A percentile compares a stretch with the other conserved stretches of the same genome.
These are phyloP conservation scores for Candida pseudofarinosa DNA, from an alignment of 805 yeast genomes.

Conservation along the genomic window DNA sequence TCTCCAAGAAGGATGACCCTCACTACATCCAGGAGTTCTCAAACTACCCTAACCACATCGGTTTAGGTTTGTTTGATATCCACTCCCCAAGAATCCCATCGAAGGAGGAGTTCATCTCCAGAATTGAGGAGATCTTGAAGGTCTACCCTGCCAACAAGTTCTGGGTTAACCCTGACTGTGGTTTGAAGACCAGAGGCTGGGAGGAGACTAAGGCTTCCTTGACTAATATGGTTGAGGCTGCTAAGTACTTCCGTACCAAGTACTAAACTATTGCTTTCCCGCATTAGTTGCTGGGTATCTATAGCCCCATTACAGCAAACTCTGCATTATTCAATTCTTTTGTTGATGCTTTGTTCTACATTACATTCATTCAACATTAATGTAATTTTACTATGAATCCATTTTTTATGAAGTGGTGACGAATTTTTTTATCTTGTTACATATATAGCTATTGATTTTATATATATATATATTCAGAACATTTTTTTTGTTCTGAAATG, in stretches of 20 bases:
- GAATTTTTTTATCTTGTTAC: conserved; percentile 11
- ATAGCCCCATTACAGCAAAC: conserved; percentile 7
- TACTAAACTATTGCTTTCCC: conserved; percentile 17
- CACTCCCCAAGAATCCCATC: conserved; percentile 99
- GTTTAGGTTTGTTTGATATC: conserved; percentile 97
- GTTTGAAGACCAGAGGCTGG: conserved; percentile 99
- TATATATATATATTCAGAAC: conserved; percentile 3
- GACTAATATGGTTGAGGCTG: conserved; percentile 99
- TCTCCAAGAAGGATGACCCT: conserved; percentile 99
- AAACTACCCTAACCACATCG: conserved; percentile 98
- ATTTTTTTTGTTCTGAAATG: conserved; percentile 13
- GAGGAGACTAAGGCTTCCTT: conserved; percentile 92
- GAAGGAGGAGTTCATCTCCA: conserved; percentile 89
- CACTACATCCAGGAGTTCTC: conserved; percentile 97
- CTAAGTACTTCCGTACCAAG: conserved; percentile 74
- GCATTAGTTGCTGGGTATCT: conserved; percentile 1
- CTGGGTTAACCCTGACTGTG: conserved; percentile 99
- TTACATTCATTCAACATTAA: conserved; percentile 50
- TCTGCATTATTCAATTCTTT: conserved; percentile 41
- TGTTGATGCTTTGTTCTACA: conserved; percentile 36
- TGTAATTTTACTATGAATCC: conserved; percentile 30
- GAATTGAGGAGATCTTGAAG: conserved; percentile 91
- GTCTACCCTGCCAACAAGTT: conserved; percentile 96
- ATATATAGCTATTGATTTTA: conserved; percentile 7
- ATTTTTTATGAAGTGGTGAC: conserved; percentile 13